Evolutionary conservation across 73 alveolate species (phyloP).

Genomic region (Paramecium octaurelia): DNA sequence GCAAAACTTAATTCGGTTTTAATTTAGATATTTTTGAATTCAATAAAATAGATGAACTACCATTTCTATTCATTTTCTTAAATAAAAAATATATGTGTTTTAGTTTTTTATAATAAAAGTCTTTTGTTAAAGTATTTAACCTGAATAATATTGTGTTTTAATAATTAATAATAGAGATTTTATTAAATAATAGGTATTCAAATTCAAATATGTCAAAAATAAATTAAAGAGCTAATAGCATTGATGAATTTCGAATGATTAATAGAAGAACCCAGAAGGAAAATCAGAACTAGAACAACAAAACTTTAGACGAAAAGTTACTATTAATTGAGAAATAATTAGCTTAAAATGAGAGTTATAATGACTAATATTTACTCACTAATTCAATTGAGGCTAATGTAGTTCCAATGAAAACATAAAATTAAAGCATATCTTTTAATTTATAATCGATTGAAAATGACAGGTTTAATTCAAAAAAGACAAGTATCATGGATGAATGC

Average conservation of each 20-base stretch:
- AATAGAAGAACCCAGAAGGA: neutral
- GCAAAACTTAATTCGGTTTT: neutral
- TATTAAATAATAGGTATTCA: neutral
- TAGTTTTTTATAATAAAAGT: neutral
- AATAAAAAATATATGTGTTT: neutral
- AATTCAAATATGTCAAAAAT: neutral
- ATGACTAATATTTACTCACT: neutral
- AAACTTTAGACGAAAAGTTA: neutral
- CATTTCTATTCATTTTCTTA: neutral
- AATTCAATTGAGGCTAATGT: neutral
- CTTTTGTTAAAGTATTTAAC: neutral
- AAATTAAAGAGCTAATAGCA: neutral
- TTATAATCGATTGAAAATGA: neutral
- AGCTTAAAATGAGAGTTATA: neutral
- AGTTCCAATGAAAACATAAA: neutral
- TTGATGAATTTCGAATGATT: neutral
- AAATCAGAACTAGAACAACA: neutral
- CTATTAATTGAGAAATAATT: neutral
- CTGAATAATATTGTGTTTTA: neutral
- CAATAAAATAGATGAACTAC: neutral
- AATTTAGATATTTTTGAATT: neutral
- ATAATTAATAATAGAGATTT: neutral
- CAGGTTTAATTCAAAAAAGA: neutral
- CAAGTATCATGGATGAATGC: neutral
- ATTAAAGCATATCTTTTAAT: slow-evolving; percentile 3